A percentile compares a stretch with the other conserved stretches of the same genome.
phyloP scores from a whole-genome alignment of 108 stramenopile genomes.

The Skeletonema potamos region DNA sequence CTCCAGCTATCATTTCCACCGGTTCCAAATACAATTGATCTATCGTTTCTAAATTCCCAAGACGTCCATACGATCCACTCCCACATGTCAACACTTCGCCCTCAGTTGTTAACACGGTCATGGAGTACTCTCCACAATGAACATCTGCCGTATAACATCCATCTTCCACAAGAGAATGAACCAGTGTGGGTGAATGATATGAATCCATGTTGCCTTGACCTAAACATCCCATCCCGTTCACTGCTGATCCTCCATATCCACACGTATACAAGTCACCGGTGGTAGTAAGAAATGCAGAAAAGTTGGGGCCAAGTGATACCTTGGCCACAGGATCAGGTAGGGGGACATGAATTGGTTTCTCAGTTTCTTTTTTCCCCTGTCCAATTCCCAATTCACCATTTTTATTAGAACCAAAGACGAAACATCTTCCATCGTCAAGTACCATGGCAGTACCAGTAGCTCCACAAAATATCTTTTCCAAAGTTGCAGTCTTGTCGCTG shows the following conservation, averaged over 20 bases:
- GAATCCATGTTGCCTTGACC: slow-evolving; percentile 73
- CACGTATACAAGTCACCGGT: slow-evolving; percentile 78
- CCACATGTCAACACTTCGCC: slow-evolving; percentile 85
- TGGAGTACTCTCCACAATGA: slow-evolving; percentile 71
- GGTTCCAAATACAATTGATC: slow-evolving; percentile 84
- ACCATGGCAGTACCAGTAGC: slow-evolving; percentile 63
- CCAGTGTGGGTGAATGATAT: slow-evolving; percentile 59
- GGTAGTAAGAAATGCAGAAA: slow-evolving; percentile 57
- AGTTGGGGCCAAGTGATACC: slow-evolving; percentile 55
- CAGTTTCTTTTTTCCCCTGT: slow-evolving; percentile 14
- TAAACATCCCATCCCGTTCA: slow-evolving; percentile 68
- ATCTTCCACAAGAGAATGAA: slow-evolving; percentile 76
- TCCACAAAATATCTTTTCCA: slow-evolving; percentile 56
- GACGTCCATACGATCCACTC: slow-evolving; percentile 69
- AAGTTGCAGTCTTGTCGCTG: not conserved
- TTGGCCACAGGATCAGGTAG: slow-evolving; percentile 32
- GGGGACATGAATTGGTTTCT: slow-evolving; percentile 9
- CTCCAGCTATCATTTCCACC: slow-evolving; percentile 68
- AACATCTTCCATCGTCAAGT: slow-evolving; percentile 51
- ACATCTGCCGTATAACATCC: slow-evolving; percentile 72
- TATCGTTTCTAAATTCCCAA: slow-evolving; percentile 79
- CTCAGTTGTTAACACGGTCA: slow-evolving; percentile 82
- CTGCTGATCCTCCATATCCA: slow-evolving; percentile 70
- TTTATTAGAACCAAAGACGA: slow-evolving; percentile 69
- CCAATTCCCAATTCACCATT: slow-evolving; percentile 72